Percentiles rank a stretch among this genome's conserved stretches.
Conservation (phyloP, 345 rosid genomes). For the Triadica sebifera region DNA sequence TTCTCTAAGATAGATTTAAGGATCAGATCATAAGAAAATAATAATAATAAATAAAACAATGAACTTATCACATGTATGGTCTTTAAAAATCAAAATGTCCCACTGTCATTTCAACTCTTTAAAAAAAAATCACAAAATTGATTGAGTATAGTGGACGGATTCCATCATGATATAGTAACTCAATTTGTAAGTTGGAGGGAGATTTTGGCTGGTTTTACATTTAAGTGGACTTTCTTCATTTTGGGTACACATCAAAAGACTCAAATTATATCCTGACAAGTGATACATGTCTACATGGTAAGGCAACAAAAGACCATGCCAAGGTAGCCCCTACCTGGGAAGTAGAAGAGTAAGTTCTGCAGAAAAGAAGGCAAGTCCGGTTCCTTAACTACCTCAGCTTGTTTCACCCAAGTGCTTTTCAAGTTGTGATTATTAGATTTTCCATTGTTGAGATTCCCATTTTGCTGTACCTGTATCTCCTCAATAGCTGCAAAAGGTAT, state of each 20-base stretch:
- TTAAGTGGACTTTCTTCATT: background rate
- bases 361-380: constrained; percentile 43
- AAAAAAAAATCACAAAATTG: background rate
- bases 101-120: background rate
- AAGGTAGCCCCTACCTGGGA: constrained; percentile 52
- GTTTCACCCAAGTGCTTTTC: constrained; percentile 58
- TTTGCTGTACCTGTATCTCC: constrained; percentile 35
- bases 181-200: background rate
- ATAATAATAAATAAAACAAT: too few species aligned
- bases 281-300: background rate
- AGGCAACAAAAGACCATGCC: constrained; percentile 13
- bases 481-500: constrained; percentile 49
- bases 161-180: background rate
- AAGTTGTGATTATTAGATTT: constrained; percentile 34
- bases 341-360: constrained; percentile 59
- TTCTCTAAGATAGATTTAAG: background rate
- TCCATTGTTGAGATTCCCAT: constrained; percentile 18
- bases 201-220: background rate
- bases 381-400: constrained; percentile 48
- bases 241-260: background rate
- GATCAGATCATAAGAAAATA: too few species aligned
- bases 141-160: background rate
- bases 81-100: background rate
- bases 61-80: too few species aligned
- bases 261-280: background rate